Percentiles rank a stretch among this genome's conserved stretches.
phyloP scores from a whole-genome alignment of 768 basidiomycete species.

The Suillus fuscotomentosus region DNA sequence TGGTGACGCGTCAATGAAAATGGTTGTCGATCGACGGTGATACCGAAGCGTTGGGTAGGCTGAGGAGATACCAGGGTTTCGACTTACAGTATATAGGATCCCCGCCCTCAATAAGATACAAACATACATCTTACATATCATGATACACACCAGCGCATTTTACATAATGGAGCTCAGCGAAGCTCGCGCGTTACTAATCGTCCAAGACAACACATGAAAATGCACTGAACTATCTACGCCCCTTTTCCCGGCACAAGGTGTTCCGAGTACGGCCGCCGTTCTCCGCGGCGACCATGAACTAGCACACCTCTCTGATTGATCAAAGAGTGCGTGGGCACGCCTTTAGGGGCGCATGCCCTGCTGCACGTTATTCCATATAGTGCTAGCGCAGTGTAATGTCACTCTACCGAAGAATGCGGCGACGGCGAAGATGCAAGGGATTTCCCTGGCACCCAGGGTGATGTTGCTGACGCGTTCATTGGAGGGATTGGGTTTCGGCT shows the following conservation, averaged over 20 bases:
- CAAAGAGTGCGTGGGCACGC: background rate
- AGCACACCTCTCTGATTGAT: background rate
- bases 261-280: background rate
- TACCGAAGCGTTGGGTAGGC: conserved; percentile 1
- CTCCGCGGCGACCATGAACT: background rate
- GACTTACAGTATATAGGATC: background rate
- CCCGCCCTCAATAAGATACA: conserved; percentile 1
- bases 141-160: conserved; percentile 5
- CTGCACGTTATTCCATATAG: background rate
- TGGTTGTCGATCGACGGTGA: conserved; percentile 33
- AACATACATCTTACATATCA: conserved; percentile 3
- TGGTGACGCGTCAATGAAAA: conserved; percentile 19
- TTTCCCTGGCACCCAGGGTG: conserved; percentile 1
- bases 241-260: background rate
- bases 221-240: background rate
- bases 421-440: conserved; percentile 1
- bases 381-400: conserved; percentile 1
- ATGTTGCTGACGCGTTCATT: background rate
- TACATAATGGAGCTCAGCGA: conserved; percentile 4
- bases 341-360: conserved; percentile 5
- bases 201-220: conserved; percentile 1
- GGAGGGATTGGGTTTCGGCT: background rate
- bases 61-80: conserved; percentile 30
- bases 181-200: background rate
- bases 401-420: conserved; percentile 3